phyloP scores from a whole-genome alignment of 2,329 filamentous ascomycete species.

The Pyricularia grisea region DNA sequence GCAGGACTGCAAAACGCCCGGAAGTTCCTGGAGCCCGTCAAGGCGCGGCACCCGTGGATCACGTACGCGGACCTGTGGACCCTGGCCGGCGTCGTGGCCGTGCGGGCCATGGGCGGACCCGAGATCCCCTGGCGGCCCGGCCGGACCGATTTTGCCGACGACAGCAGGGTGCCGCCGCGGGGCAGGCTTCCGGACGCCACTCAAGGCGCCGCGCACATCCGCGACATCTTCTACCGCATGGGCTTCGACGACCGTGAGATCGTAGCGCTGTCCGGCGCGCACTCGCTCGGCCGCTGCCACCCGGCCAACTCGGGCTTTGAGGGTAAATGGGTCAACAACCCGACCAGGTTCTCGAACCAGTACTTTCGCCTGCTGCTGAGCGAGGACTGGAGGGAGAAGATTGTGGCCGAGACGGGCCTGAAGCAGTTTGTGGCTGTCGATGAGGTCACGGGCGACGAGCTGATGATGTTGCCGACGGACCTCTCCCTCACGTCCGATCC shows the following conservation, averaged over 20 bases:
- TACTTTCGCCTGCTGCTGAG: conserved; percentile 23
- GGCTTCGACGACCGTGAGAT: conserved; percentile 95
- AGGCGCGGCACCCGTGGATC: conserved; percentile 42
- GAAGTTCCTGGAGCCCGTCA: conserved; percentile 54
- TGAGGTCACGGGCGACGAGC: conserved; percentile 42
- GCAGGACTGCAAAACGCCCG: conserved; percentile 55
- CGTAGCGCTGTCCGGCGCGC: conserved; percentile 75
- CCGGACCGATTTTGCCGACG: conserved; percentile 53
- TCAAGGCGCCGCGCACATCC: conserved; percentile 71
- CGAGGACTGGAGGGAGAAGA: conserved; percentile 32
- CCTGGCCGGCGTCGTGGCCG: conserved; percentile 47
- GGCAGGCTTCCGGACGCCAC: conserved; percentile 64
- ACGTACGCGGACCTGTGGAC: conserved; percentile 60
- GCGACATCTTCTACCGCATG: conserved; percentile 90
- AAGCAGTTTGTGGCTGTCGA: conserved; percentile 51
- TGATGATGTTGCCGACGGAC: conserved; percentile 61
- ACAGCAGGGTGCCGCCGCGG: conserved; percentile 46
- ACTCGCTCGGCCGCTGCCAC: conserved; percentile 67
- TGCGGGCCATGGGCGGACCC: conserved; percentile 52
- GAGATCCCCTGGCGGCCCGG: conserved; percentile 46
- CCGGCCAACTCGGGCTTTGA: conserved; percentile 24
- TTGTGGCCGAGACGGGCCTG: conserved; percentile 39
- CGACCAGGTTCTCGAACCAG: conserved; percentile 26
- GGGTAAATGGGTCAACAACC: conserved; percentile 26
- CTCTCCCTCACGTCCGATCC: conserved; percentile 46